phyloP scores from a whole-genome alignment of 2,329 filamentous ascomycete genomes.

The Sclerotinia subarctica region DNA sequence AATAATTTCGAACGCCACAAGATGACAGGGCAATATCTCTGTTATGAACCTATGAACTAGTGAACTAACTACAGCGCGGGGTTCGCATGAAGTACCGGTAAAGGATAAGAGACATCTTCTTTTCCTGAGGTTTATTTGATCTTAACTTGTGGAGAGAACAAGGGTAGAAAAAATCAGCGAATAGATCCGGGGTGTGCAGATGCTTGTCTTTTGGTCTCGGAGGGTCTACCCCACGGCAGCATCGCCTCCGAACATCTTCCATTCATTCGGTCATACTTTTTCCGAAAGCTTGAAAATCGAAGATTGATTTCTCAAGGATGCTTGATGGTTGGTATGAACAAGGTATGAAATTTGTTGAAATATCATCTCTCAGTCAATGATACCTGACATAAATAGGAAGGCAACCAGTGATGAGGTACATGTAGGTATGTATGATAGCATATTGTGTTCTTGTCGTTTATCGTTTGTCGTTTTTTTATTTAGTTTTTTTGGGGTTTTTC shows the following conservation, averaged over 20 bases:
- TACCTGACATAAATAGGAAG: background rate
- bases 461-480: background rate
- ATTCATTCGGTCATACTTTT: conserved; percentile 24
- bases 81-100: conserved; percentile 33
- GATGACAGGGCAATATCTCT: conserved; percentile 25
- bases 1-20: conserved; percentile 28
- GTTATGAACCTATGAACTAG: background rate
- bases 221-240: conserved; percentile 19
- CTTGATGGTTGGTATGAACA: background rate
- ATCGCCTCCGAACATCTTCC: conserved; percentile 22
- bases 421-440: background rate
- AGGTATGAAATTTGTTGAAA: conserved; percentile 8
- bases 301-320: conserved; percentile 5
- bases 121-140: conserved; percentile 31
- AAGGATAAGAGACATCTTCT: conserved; percentile 27
- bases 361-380: background rate
- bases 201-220: conserved; percentile 6
- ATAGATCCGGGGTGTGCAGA: conserved; percentile 11
- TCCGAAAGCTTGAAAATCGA: conserved; percentile 17
- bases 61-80: conserved; percentile 32
- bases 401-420: background rate
- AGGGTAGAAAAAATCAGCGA: conserved; percentile 15
- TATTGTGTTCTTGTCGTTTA: background rate
- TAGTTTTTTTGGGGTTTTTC: background rate
- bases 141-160: conserved; percentile 28